Conservation (phyloP, 805 yeast species). For the Candida taoyuanica region DNA sequence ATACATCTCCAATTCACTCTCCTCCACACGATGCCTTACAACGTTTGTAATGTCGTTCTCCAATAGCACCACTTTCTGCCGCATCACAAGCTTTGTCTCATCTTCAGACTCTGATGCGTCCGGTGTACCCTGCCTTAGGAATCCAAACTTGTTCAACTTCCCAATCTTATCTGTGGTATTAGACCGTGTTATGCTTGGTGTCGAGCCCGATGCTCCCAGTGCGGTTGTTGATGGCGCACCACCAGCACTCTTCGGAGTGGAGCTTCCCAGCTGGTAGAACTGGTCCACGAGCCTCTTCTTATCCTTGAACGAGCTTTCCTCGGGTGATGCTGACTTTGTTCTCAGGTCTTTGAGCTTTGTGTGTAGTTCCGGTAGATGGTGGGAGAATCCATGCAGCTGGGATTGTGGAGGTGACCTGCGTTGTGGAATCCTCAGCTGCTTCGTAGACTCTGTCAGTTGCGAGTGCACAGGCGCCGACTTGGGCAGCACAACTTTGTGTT, state of each 20-base stretch:
- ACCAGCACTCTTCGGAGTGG: constrained; percentile 4
- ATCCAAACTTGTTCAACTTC: neutral
- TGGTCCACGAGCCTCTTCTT: constrained; percentile 20
- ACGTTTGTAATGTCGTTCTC: constrained; percentile 1
- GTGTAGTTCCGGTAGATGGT: constrained; percentile 6
- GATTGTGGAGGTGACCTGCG: constrained; percentile 7
- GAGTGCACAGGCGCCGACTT: constrained; percentile 20
- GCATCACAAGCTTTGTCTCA: neutral
- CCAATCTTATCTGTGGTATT: constrained; percentile 6
- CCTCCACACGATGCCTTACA: constrained; percentile 9
- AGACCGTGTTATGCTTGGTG: constrained; percentile 9
- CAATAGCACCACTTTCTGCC: constrained; percentile 1
- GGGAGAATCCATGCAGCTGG: neutral
- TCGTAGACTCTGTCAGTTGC: constrained; percentile 13
- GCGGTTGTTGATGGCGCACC: neutral
- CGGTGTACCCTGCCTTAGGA: neutral
- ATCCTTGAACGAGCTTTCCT: constrained; percentile 5
- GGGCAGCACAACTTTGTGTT: constrained; percentile 3
- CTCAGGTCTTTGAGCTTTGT: constrained; percentile 1
- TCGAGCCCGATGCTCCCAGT: neutral
- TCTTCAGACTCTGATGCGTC: neutral
- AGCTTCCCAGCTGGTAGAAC: constrained; percentile 13
- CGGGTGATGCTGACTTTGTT: neutral
- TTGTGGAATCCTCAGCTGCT: constrained; percentile 15
- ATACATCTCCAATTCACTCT: constrained; percentile 5